Evolutionary conservation across 805 yeast genomes (phyloP).

Genomic region (Nakazawaea anatomiae): DNA sequence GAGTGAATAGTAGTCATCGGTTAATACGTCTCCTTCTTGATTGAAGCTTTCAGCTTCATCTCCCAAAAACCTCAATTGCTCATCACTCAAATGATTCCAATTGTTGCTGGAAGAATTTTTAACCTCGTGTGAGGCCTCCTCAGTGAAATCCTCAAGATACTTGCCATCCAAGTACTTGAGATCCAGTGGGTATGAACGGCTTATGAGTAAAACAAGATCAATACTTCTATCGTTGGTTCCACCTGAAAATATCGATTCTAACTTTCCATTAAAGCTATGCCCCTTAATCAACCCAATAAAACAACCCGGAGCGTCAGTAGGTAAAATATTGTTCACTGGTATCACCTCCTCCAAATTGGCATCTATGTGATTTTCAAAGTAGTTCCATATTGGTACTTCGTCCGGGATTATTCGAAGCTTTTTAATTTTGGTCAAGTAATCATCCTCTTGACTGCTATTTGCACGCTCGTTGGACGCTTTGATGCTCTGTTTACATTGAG

Average conservation of each 20-base stretch:
- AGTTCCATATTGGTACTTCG: conserved; percentile 8
- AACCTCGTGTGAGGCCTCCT: background rate
- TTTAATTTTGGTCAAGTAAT: conserved; percentile 3
- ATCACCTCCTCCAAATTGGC: conserved; percentile 1
- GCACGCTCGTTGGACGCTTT: background rate
- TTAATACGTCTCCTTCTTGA: background rate
- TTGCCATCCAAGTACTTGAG: background rate
- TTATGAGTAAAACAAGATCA: conserved; percentile 7
- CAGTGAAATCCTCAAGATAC: conserved; percentile 8
- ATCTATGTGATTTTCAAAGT: conserved; percentile 7
- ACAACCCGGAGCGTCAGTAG: conserved; percentile 7
- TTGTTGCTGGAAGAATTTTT: too few species aligned
- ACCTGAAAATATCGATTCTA: conserved; percentile 4
- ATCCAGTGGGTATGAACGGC: background rate
- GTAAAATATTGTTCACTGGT: conserved; percentile 5
- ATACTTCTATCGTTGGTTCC: conserved; percentile 4
- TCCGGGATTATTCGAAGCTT: background rate
- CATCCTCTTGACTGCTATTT: background rate
- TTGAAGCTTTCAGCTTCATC: conserved; percentile 18
- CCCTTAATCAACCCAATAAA: conserved; percentile 8
- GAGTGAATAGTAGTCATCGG: background rate
- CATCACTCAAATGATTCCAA: conserved; percentile 21
- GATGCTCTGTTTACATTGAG: background rate
- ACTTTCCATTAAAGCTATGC: background rate
- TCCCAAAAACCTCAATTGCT: conserved; percentile 27